Base-by-base conservation (phyloP, 176 grass and related monocot species). In the Carex cristatella region DNA sequence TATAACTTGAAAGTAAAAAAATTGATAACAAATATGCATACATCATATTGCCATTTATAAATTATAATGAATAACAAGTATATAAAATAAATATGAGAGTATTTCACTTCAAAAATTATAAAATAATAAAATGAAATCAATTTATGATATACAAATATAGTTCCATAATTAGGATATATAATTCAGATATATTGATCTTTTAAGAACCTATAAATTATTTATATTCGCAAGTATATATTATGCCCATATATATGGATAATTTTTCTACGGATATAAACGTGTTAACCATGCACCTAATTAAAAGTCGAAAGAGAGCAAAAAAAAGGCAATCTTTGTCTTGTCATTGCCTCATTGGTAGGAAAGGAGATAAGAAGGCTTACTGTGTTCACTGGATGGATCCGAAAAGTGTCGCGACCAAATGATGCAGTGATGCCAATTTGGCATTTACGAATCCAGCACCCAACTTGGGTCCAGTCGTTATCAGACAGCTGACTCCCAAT, bases 401-500 rank as follows among this genome's bases (percentile, higher is more conserved):
- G 28, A 82, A n/a, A 82, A 82, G 16, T 60, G 56, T 82, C 79
- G 56, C 33, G 38, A 49, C 70, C 44, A 76, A 32, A 31, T 62
- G 19, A 35, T 69, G 28, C 62, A 32, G 48, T 62, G 19, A 10
- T 69, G 15, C 62, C 61, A 28, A 63, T 51, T 30, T 10, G 28
- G 55, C 16, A 81, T 79, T 79, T 60, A 79, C 13, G 53, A 57
- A 14, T 35, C 66, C 38, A n/a, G 77, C 18, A 35, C 10, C 4
- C 16, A 48, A 65, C 32, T 65, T 65, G 44, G 79, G 54, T 83
- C 15, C 3, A 3, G 81, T 83, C 81, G 61, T 66, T 83, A 2
- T 81, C 61, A 15, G 81, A 83, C 40, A 67, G 42, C 44, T 68
- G 61, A 83, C 60, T 3, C 28, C 23, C 16, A 83, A 2, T 83